Base-by-base conservation (phyloP, 202 grass and related monocot species). In the Alloteropsis angusta region DNA sequence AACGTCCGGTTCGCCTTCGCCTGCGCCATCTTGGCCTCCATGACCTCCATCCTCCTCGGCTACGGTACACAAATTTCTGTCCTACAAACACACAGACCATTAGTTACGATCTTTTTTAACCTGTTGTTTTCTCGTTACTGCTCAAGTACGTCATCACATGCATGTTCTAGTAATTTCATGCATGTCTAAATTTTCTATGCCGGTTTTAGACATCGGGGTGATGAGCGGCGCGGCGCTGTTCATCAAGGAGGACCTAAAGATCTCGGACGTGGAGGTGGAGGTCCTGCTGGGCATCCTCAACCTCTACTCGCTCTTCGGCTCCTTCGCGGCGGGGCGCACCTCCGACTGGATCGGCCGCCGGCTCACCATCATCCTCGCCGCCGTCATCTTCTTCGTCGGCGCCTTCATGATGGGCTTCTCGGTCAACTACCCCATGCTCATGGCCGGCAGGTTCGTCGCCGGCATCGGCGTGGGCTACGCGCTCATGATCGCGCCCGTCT, bases 271-370 rank as follows among this genome's bases (percentile, higher is more conserved):
- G 0, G 41, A 90, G 67, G 79, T 90, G 7, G 83, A 90, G 79
- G 26, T 90, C 41, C 83, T 90, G 2, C 73, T 83, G 7, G 87
- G 87, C 65, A 90, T 90, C 72, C 73, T 90, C 16, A 90, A 90
- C 65, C 32, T 90, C 52, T 90, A 90, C 73, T 90, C 83, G 38
- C 73, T 90, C 2, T 13, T 90, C 18, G 87, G 87, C 19, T 90
- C 87, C 16, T 90, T 83, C 65, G 83, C 83, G 2, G 87, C 87
- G 0, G 83, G 87, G 38, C 84, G 80, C 28, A 90, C 87, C 9
- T 90, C 83, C 28, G 87, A 90, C 62, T 90, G 83, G 87, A 75
- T 90, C 49, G 87, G 87, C 42, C 73, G 87, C 28, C 87, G 83
- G 13, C 82, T 86, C 79, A 90, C 87, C 35, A 90, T 86, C 68